Base-by-base conservation (phyloP, 495 filamentous ascomycete species). In the Talaromyces borbonicus region DNA sequence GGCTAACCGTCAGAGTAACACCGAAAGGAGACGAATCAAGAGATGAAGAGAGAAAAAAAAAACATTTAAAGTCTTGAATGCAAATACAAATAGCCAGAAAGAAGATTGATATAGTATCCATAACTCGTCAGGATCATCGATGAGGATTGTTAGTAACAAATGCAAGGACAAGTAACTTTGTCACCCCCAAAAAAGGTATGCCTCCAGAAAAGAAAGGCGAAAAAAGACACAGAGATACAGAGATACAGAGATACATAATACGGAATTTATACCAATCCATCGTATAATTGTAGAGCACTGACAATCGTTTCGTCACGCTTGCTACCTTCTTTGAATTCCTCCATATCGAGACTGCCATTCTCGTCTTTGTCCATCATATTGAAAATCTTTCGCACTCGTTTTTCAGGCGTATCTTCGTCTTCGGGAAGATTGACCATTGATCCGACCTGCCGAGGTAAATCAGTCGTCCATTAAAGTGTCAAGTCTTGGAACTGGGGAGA, bases 341-440 rank as follows among this genome's bases (percentile, higher is more conserved):
- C 81, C 75, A 95, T 86, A 65, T 92, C 83, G 43, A 95, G 68
- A 59, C 81, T 87, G 48, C 90, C 84, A 57, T 97, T 96, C 71
- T 98, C 90, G 60, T 98, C 92, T 72, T 98, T 98, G 71, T 98
- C 92, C 92, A 98, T 98, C 92, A 97, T 96, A 55, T 85, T 80
- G 71, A 98, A 98, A 63, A 98, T 98, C 72, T 98, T 98, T 59
- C 74, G 79, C 22, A 98, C 92, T 38, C 93, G 86, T 73, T 98
- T 98, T 71, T 98, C 89, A 16, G 92, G 92, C 44, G 92, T 98
- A 67, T 97, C 90, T 68, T 98, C 92, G 66, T 98, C 92, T 62
- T 95, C 87, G 30, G 93, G 93, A 22, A 98, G 76, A 65, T 97
- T 97, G 59, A 97, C 92, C 92, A 98, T 98, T 8, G 89, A 94